Evolutionary conservation across 768 basidiomycete species (phyloP).

Genomic region (Amanita inopinata): DNA sequence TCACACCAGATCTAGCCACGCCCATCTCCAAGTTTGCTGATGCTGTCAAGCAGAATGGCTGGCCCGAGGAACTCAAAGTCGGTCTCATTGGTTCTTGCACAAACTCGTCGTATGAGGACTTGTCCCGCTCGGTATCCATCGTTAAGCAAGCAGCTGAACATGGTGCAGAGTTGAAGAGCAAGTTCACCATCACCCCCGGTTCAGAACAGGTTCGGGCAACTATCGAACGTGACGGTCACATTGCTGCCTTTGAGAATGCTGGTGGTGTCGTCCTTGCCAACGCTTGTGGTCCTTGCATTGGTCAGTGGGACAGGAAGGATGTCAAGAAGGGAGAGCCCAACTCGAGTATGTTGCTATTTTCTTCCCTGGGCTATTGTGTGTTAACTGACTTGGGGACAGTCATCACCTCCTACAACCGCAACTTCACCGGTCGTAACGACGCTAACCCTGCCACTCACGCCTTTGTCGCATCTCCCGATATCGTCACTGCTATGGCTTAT

Average conservation of each 20-base stretch:
- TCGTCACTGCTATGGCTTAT: slow-evolving; percentile 96
- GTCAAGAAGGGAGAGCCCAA: slow-evolving; percentile 95
- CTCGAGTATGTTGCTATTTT: slow-evolving; percentile 58
- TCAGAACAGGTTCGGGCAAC: slow-evolving; percentile 98
- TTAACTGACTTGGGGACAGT: slow-evolving; percentile 37
- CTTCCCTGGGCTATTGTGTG: neutral
- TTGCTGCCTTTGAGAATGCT: slow-evolving; percentile 74
- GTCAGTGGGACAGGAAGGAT: slow-evolving; percentile 97
- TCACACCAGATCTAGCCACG: slow-evolving; percentile 99
- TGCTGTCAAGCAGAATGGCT: slow-evolving; percentile 88
- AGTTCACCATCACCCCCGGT: slow-evolving; percentile 97
- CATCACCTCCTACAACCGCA: slow-evolving; percentile 99
- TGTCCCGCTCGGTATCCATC: slow-evolving; percentile 95
- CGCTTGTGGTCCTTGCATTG: slow-evolving; percentile 98
- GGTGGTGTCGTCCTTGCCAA: slow-evolving; percentile 96
- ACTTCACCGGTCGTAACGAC: slow-evolving; percentile 99
- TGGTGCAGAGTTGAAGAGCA: slow-evolving; percentile 82
- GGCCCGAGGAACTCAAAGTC: slow-evolving; percentile 96
- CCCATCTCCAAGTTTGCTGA: slow-evolving; percentile 93
- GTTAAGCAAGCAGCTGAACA: slow-evolving; percentile 81
- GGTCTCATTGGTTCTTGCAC: slow-evolving; percentile 99
- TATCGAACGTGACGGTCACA: slow-evolving; percentile 92
- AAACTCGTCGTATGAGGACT: slow-evolving; percentile 99
- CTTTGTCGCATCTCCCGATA: slow-evolving; percentile 87
- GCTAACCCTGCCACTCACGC: slow-evolving; percentile 99